Conservation (phyloP, 1,139 yeast genomes). For the Petasospora rhodanensis region DNA sequence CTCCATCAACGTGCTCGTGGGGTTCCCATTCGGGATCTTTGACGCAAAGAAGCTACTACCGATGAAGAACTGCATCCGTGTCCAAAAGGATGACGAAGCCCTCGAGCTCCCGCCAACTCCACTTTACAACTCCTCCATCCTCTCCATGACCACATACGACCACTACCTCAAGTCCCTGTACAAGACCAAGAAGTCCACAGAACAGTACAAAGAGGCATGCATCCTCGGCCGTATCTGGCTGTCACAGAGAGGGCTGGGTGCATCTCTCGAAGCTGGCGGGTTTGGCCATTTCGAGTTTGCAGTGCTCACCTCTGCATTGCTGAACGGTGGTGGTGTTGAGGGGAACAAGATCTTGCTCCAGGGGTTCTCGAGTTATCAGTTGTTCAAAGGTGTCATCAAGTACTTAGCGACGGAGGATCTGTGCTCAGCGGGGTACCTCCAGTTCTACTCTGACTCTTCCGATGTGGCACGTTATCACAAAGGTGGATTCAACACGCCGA, state of each 20-base stretch:
- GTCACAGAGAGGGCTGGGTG: conserved; percentile 74
- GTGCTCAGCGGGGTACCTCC: conserved; percentile 54
- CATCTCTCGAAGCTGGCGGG: conserved; percentile 58
- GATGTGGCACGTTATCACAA: conserved; percentile 47
- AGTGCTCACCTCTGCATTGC: conserved; percentile 69
- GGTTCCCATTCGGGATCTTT: conserved; percentile 66
- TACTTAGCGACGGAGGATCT: conserved; percentile 79
- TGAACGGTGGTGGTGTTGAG: conserved; percentile 78
- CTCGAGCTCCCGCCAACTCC: conserved; percentile 73
- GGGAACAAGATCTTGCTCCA: conserved; percentile 73
- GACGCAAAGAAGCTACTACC: conserved; percentile 75
- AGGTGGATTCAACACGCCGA: conserved; percentile 66
- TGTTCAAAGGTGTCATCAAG: conserved; percentile 82
- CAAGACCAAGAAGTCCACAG: conserved; percentile 70
- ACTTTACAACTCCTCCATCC: conserved; percentile 72
- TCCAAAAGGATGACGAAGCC: conserved; percentile 44
- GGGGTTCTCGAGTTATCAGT: conserved; percentile 89
- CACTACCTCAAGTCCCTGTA: conserved; percentile 72
- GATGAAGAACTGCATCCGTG: conserved; percentile 73
- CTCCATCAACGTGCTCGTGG: conserved; percentile 65
- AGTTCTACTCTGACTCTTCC: conserved; percentile 54
- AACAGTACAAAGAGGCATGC: conserved; percentile 86
- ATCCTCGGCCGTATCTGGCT: conserved; percentile 87
- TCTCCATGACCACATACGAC: conserved; percentile 64
- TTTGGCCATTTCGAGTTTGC: conserved; percentile 93